Evolutionary conservation across 2,329 filamentous ascomycete genomes (phyloP).

Genomic region (Neofusicoccum parvum): DNA sequence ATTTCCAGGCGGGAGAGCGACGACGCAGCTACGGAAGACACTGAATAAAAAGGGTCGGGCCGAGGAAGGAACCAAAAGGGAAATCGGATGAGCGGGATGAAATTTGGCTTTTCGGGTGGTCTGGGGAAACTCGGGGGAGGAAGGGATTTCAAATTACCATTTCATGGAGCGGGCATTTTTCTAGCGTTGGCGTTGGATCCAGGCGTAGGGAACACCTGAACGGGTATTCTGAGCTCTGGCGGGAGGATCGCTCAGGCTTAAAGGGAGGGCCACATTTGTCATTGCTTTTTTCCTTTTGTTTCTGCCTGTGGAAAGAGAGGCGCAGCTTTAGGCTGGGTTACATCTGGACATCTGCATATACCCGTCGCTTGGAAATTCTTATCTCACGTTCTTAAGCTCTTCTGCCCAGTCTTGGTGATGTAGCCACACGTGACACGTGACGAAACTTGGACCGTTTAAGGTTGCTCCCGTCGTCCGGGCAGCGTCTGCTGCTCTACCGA

Average conservation of each 20-base stretch:
- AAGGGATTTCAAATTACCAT: neutral
- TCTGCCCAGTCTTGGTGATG: neutral
- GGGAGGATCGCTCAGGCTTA: neutral
- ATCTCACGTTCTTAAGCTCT: slow-evolving; percentile 3
- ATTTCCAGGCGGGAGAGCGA: neutral
- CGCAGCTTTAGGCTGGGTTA: neutral
- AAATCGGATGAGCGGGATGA: slow-evolving; percentile 13
- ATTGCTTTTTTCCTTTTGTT: neutral
- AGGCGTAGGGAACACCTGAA: neutral
- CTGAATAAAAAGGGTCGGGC: neutral
- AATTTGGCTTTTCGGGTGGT: neutral
- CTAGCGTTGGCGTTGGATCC: slow-evolving; percentile 15
- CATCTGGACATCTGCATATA: slow-evolving; percentile 15
- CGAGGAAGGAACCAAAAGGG: neutral
- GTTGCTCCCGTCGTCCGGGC: slow-evolving; percentile 14
- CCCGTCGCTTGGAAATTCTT: slow-evolving; percentile 15
- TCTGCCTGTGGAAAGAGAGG: neutral
- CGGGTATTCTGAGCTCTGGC: neutral
- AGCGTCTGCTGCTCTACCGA: neutral
- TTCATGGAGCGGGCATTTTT: neutral
- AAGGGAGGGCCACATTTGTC: neutral
- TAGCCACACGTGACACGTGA: neutral
- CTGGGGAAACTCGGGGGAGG: neutral
- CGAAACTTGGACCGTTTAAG: slow-evolving; percentile 1
- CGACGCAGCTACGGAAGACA: neutral